These are phyloP conservation scores for Populus hybrid DNA, from an alignment of 441 rosid species.

Conservation along the genomic window DNA sequence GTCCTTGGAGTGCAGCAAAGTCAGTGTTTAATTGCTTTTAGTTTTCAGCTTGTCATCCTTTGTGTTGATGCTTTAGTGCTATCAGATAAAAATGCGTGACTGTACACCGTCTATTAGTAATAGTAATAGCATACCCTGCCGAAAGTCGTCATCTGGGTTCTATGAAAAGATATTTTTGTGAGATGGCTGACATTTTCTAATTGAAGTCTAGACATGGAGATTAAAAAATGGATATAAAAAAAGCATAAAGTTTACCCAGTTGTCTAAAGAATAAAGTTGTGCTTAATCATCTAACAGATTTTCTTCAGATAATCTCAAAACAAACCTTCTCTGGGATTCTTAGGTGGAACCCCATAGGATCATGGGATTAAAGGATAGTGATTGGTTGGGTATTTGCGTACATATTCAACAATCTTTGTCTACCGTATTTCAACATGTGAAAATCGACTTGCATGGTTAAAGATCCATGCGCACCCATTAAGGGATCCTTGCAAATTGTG, in stretches of 20 bases:
- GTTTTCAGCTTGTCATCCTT: neutral
- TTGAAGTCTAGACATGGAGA: neutral
- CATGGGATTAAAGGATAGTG: neutral
- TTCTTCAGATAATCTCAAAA: neutral
- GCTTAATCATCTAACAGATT: neutral
- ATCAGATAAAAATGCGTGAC: neutral
- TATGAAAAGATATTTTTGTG: neutral
- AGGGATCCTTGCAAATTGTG: neutral
- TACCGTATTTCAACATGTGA: neutral
- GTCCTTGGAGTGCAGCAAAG: conserved; percentile 93
- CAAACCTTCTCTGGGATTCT: neutral
- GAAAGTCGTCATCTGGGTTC: neutral
- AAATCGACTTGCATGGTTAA: neutral
- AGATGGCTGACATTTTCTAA: neutral
- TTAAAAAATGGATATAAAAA: neutral
- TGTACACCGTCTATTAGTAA: neutral
- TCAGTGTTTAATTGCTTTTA: conserved; percentile 18
- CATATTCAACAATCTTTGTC: neutral
- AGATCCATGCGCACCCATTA: too few relatives aligned
- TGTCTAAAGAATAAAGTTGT: neutral
- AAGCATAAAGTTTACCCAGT: neutral
- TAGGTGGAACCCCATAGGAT: neutral
- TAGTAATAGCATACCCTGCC: neutral
- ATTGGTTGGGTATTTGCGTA: neutral
- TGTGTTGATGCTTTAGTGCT: neutral